Base-by-base conservation (phyloP, 2,329 filamentous ascomycete species). In the Xylaria arbuscula region DNA sequence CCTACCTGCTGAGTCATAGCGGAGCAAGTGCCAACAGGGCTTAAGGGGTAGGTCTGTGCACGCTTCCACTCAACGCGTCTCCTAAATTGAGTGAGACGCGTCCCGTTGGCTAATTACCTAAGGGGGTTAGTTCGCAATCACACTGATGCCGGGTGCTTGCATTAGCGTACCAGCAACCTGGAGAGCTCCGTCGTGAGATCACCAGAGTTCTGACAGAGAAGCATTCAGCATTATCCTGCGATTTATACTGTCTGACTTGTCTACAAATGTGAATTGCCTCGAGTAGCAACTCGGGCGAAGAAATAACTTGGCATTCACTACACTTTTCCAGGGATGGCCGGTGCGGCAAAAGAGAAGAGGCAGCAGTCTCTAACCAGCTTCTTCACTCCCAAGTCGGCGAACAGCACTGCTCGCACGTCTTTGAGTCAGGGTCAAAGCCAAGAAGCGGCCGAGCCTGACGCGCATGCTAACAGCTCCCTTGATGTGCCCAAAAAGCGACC, bases 291-390 rank as follows among this genome's bases (percentile, higher is more conserved):
- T 19, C 38, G 22, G 15, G 24, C n/a, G 47, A 69, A 54, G 7
- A 28, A 40, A 47, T 45, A 17, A 59, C 28, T 58, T 65, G 28
- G 28, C 47, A 62, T 61, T 57, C 47, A 15, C 34, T 19, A 38
- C 38, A 57, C 32, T 38, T 47, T 38, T 38, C 42, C 64, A 70
- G 53, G 38, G 10, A 83, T 83, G 81, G 76, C 81, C 17, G 77
- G 79, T 36, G 75, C 80, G 15, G 68, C 83, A 0, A 83, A 83
- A 34, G 81, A 79, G 63, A 92, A 91, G 80, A 92, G 91, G 75
- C 93, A 98, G 77, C 88, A 91, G 72, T 93, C 93, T 0, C 90
- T 98, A 69, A 96, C 93, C 2, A 94, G 90, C 77, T 97, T 97
- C 81, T 97, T 97, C 78, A 87, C 89, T 0, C 89, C 88, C 15